Conservation (phyloP, 169 alveolate species). For the Eimeria tenella region DNA sequence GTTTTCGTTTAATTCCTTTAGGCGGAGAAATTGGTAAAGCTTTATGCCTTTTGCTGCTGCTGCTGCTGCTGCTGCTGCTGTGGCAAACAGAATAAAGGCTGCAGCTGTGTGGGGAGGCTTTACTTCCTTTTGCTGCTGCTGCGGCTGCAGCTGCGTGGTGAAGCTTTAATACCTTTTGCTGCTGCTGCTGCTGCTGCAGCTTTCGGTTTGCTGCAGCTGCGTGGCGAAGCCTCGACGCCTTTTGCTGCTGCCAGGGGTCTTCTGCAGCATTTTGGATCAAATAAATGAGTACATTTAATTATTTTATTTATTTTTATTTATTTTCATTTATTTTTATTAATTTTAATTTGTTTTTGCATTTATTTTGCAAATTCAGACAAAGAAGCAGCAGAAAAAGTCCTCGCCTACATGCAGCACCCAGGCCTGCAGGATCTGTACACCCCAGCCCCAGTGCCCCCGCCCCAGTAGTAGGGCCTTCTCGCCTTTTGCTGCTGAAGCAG, state of each 20-base stretch:
- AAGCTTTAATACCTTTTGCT: too few species aligned
- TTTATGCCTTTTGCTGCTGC: neutral
- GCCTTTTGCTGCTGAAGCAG: neutral
- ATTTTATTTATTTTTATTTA: neutral
- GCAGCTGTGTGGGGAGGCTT: neutral
- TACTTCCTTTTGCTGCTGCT: neutral
- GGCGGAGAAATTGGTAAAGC: constrained; percentile 4
- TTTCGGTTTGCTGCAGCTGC: too few species aligned
- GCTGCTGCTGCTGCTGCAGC: too few species aligned
- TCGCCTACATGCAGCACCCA: constrained; percentile 34
- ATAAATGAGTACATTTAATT: too few species aligned
- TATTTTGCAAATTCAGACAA: neutral
- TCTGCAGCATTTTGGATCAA: too few species aligned
- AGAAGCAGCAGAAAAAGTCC: constrained; percentile 29
- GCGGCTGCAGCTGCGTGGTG: neutral
- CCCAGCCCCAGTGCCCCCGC: constrained; percentile 37
- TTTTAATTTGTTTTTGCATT: neutral
- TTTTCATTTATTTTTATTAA: neutral
- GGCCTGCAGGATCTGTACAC: constrained; percentile 34
- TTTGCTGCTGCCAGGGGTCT: too few species aligned
- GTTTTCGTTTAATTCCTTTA: constrained; percentile 11
- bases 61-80: neutral
- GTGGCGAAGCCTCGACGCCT: too few species aligned
- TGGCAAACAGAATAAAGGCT: too few species aligned
- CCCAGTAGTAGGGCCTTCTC: neutral